Conservation (phyloP, 352 stramenopile species). For the Elongisporangium senticosum region DNA sequence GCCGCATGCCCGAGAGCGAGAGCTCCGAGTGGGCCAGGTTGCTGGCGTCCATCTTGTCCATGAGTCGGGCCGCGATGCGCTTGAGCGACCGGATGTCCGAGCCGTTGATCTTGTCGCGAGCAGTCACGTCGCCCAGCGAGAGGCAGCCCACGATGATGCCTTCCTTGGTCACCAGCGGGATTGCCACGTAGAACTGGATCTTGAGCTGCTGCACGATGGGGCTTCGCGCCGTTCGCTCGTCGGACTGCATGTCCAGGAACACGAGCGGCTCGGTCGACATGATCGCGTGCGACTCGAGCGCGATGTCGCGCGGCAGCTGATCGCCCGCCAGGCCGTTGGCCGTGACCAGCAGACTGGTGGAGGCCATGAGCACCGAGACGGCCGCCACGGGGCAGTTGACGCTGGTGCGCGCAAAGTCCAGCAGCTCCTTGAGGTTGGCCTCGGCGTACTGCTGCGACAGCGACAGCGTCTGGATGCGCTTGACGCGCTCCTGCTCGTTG, state of each 20-base stretch:
- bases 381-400: constrained; percentile 66
- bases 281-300: constrained; percentile 66
- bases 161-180: constrained; percentile 68
- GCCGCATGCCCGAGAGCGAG: background rate
- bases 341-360: constrained; percentile 71
- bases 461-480: constrained; percentile 60
- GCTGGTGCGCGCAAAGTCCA: constrained; percentile 66
- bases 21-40: constrained; percentile 6
- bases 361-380: constrained; percentile 62
- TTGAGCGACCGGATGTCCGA: constrained; percentile 62
- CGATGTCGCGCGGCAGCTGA: constrained; percentile 71
- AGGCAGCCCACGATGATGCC: constrained; percentile 67
- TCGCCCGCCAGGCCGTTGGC: constrained; percentile 69
- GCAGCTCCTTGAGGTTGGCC: constrained; percentile 59
- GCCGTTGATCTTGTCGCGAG: constrained; percentile 58
- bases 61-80: constrained; percentile 58
- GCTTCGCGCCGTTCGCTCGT: constrained; percentile 76
- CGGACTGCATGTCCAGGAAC: constrained; percentile 66
- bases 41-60: constrained; percentile 67
- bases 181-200: constrained; percentile 74
- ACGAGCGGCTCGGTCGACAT: constrained; percentile 71
- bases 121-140: constrained; percentile 57
- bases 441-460: constrained; percentile 76
- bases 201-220: constrained; percentile 61
- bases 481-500: constrained; percentile 47